Conservation (phyloP, 495 filamentous ascomycete species). For the Umbilicaria muhlenbergii region DNA sequence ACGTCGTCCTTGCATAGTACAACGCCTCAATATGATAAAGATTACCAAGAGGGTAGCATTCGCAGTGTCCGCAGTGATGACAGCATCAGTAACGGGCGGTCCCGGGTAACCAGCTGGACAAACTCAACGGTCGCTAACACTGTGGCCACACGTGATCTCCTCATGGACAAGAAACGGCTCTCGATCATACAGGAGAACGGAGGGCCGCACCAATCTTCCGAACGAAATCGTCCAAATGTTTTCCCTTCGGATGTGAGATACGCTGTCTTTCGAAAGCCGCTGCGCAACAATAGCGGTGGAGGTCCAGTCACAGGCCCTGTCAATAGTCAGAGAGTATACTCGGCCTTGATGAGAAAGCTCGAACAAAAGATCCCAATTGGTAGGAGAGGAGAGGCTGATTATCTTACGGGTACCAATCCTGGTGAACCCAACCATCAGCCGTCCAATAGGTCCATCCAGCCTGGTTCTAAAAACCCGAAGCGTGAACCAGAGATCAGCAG, state of each 20-base stretch:
- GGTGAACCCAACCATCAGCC: too few species aligned
- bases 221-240: neutral
- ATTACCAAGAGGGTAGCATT: slow-evolving; percentile 33
- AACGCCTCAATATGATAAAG: slow-evolving; percentile 22
- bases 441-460: too few species aligned
- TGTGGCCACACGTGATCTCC: slow-evolving; percentile 17
- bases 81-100: slow-evolving; percentile 37
- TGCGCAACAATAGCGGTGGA: slow-evolving; percentile 5
- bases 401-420: neutral
- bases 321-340: slow-evolving; percentile 53
- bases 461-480: neutral
- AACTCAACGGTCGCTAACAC: slow-evolving; percentile 43
- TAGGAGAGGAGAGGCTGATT: neutral
- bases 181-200: slow-evolving; percentile 53
- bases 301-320: slow-evolving; percentile 20
- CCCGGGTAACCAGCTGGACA: slow-evolving; percentile 64
- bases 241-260: neutral
- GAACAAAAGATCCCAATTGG: slow-evolving; percentile 12
- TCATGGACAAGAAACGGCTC: slow-evolving; percentile 37
- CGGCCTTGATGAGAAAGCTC: slow-evolving; percentile 56
- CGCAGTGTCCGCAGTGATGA: slow-evolving; percentile 32
- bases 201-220: slow-evolving; percentile 24
- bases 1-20: slow-evolving; percentile 24
- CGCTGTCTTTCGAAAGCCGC: slow-evolving; percentile 6
- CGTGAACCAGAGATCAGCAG: neutral